Evolutionary conservation across 192 early-diverging fungal species (phyloP).

Genomic region (Gaertneriomyces semiglobifer): DNA sequence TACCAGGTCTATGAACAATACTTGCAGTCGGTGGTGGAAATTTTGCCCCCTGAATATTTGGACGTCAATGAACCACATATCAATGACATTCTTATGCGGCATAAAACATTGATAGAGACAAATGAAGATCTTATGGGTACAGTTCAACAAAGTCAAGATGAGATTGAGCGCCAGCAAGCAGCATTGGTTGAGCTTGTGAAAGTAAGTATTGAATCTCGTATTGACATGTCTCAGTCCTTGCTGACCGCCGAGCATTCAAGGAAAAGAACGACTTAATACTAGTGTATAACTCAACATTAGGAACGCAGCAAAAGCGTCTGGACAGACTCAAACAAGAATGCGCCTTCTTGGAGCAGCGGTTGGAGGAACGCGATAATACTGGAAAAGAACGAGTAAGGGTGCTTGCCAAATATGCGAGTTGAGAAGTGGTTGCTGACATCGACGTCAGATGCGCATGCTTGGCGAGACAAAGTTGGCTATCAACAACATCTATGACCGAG

Average conservation of each 20-base stretch:
- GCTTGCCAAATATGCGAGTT: background rate
- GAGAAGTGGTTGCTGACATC: background rate
- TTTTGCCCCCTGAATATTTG: slow-evolving; percentile 57
- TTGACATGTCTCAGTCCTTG: background rate
- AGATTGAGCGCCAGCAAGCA: slow-evolving; percentile 46
- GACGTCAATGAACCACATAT: slow-evolving; percentile 64
- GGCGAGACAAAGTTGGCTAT: slow-evolving; percentile 60
- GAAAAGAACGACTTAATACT: slow-evolving; percentile 59
- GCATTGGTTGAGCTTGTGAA: slow-evolving; percentile 47
- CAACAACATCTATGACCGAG: slow-evolving; percentile 54
- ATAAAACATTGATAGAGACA: slow-evolving; percentile 61
- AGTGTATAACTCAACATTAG: slow-evolving; percentile 56
- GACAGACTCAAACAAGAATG: slow-evolving; percentile 52
- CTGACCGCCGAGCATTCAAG: slow-evolving; percentile 1
- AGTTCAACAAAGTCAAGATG: slow-evolving; percentile 44
- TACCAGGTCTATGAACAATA: slow-evolving; percentile 57
- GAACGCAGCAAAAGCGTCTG: slow-evolving; percentile 52
- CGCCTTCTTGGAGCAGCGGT: slow-evolving; percentile 47
- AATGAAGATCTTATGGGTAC: slow-evolving; percentile 49
- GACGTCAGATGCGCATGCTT: slow-evolving; percentile 47
- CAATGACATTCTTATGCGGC: slow-evolving; percentile 59
- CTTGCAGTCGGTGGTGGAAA: slow-evolving; percentile 55
- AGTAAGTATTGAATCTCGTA: slow-evolving; percentile 8
- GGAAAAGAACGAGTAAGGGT: slow-evolving; percentile 50
- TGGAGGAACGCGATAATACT: slow-evolving; percentile 53